phyloP scores from a whole-genome alignment of 2,329 filamentous ascomycete species.

The Trichoderma endophyticum region DNA sequence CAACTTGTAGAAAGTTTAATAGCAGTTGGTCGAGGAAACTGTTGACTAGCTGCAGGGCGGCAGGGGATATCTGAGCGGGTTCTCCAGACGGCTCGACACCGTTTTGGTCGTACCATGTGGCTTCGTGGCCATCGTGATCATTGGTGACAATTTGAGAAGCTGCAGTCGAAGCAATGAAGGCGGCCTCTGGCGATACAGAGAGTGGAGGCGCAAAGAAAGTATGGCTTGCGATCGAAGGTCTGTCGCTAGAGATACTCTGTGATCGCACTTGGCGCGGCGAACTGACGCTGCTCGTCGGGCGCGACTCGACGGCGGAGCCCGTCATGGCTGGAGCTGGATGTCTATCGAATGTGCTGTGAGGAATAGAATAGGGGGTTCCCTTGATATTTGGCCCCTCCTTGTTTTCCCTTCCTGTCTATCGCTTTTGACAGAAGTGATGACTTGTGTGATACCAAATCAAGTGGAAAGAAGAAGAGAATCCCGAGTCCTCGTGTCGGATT shows the following conservation, averaged over 20 bases:
- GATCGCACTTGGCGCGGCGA: conserved; percentile 40
- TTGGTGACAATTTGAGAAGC: conserved; percentile 90
- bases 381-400: background rate
- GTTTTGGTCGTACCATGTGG: conserved; percentile 66
- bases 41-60: conserved; percentile 78
- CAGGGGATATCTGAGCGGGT: conserved; percentile 67
- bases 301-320: conserved; percentile 27
- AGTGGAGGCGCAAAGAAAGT: conserved; percentile 64
- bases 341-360: background rate
- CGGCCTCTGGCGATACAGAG: conserved; percentile 70
- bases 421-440: background rate
- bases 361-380: background rate
- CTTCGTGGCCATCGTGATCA: conserved; percentile 73
- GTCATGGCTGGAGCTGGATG: conserved; percentile 24
- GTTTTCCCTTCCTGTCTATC: background rate
- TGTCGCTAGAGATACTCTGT: conserved; percentile 69
- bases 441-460: background rate
- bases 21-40: conserved; percentile 90
- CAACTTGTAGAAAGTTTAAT: conserved; percentile 80
- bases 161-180: conserved; percentile 83
- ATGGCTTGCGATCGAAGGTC: conserved; percentile 58
- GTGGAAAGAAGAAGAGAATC: background rate
- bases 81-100: conserved; percentile 63
- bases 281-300: conserved; percentile 34
- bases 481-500: background rate